phyloP scores from a whole-genome alignment of 83 land plant genomes.

The Isoetes engelmannii region DNA sequence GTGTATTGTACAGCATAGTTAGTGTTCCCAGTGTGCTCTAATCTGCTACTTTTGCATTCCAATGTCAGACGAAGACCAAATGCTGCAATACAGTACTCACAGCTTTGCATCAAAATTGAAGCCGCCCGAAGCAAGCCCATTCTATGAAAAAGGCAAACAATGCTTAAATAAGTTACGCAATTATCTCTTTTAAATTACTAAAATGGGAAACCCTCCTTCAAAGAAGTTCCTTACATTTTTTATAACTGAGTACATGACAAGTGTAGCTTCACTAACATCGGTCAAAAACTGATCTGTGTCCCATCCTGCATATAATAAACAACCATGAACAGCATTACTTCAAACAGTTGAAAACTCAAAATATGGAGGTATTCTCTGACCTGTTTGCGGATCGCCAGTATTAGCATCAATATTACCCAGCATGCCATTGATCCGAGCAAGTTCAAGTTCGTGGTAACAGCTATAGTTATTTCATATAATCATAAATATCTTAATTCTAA shows the following conservation, averaged over 20 bases:
- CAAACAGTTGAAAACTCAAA: no score
- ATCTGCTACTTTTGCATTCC: no score
- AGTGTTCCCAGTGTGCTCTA: no score
- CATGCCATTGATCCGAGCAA: conserved; percentile 85
- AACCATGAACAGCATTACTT: no score
- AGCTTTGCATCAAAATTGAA: conserved; percentile 98
- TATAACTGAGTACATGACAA: conserved; percentile 75
- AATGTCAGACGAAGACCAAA: no score
- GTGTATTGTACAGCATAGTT: no score
- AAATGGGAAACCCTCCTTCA: no score
- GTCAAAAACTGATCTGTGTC: conserved; percentile 93
- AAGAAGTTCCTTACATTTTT: conserved; percentile 60
- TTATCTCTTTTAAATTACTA: background rate
- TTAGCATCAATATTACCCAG: conserved; percentile 96
- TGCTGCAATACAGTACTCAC: conserved; percentile 33
- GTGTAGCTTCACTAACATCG: conserved; percentile 76
- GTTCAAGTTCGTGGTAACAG: conserved; percentile 92
- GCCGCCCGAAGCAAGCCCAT: conserved; percentile 94
- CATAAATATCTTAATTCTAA: background rate
- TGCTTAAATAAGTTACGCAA: background rate
- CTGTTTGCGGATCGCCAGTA: conserved; percentile 94
- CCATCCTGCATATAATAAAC: conserved; percentile 54
- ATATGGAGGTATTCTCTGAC: conserved; percentile 21
- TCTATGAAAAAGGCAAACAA: conserved; percentile 43
- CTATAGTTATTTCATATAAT: conserved; percentile 26